phyloP scores from a whole-genome alignment of 2,329 filamentous ascomycete species.

The Pyrenochaeta sp. region DNA sequence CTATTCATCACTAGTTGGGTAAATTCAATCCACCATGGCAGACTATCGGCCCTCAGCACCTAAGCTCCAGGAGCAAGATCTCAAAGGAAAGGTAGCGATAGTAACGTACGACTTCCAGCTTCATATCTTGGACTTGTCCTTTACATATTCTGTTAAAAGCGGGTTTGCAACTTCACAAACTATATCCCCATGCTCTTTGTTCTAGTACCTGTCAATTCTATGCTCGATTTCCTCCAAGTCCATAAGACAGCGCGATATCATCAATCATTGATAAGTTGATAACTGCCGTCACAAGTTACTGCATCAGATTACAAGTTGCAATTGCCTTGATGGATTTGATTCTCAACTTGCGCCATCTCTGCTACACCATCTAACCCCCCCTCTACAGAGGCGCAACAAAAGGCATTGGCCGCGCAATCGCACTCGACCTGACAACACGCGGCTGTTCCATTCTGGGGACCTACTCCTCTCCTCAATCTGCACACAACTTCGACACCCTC shows the following conservation, averaged over 20 bases:
- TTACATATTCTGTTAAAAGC: not conserved
- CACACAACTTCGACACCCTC: slow-evolving; percentile 36
- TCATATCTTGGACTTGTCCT: not conserved
- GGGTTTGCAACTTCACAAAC: not conserved
- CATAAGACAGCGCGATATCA: no score
- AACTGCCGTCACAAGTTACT: no score
- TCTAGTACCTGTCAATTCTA: no score
- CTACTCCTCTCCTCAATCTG: slow-evolving; percentile 33
- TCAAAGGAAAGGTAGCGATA: slow-evolving; percentile 41
- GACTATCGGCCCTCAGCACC: slow-evolving; percentile 30
- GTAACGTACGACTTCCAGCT: slow-evolving; percentile 34
- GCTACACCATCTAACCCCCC: not conserved
- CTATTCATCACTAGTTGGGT: not conserved
- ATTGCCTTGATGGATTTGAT: not conserved
- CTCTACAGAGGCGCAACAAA: slow-evolving; percentile 34
- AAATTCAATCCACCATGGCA: slow-evolving; percentile 18
- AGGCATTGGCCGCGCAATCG: slow-evolving; percentile 42
- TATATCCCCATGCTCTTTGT: no score
- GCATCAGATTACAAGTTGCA: no score
- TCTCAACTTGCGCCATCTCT: not conserved
- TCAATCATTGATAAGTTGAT: no score
- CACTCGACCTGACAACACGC: slow-evolving; percentile 38
- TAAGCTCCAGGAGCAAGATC: slow-evolving; percentile 36
- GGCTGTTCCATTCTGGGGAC: slow-evolving; percentile 42
- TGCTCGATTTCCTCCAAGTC: no score